Conservation (phyloP, 257 asterid species). For the Nicotiana sylvestris region DNA sequence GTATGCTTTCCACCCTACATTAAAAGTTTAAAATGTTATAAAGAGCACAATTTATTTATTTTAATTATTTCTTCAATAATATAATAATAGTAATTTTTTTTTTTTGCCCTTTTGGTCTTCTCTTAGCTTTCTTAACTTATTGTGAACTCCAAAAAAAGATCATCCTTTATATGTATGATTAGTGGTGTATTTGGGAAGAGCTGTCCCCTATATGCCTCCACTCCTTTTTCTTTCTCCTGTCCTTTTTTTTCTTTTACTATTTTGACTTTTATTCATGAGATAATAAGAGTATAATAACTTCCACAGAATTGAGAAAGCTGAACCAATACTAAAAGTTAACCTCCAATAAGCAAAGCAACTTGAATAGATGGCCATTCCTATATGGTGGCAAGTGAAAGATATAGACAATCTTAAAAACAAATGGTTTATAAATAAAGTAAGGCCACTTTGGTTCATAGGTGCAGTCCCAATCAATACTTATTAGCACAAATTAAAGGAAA, state of each 20-base stretch:
- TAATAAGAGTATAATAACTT: background rate
- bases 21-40: no score
- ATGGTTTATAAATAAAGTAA: background rate
- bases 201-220: background rate
- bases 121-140: background rate
- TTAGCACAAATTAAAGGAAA: background rate
- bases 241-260: background rate
- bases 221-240: background rate
- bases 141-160: background rate
- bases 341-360: slow-evolving; percentile 3
- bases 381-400: background rate
- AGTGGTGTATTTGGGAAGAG: background rate
- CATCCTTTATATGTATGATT: background rate
- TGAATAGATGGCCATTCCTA: background rate
- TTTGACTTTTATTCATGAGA: background rate
- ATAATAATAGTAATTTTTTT: no score
- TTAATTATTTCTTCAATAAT: no score
- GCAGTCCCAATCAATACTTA: background rate
- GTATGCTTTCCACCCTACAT: no score
- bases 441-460: background rate
- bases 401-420: background rate
- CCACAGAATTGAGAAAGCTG: background rate
- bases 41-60: no score
- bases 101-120: no score
- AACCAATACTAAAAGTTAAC: background rate